phyloP scores from a whole-genome alignment of 371 early-diverging fungal genomes.

The Rhizomucor miehei region DNA sequence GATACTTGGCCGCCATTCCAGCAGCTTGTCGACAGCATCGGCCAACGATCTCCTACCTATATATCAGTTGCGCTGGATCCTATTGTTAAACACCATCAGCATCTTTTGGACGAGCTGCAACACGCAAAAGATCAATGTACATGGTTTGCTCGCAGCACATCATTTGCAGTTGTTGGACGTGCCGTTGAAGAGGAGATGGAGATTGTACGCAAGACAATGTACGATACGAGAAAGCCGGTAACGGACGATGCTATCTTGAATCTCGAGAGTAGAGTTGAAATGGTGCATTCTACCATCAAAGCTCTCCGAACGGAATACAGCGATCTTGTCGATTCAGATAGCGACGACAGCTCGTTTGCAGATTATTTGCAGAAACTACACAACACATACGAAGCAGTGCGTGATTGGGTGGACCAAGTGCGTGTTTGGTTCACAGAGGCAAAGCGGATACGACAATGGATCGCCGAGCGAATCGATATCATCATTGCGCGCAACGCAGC shows the following conservation, averaged over 20 bases:
- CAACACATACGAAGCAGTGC: constrained; percentile 24
- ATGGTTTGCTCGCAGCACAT: constrained; percentile 19
- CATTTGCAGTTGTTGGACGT: constrained; percentile 35
- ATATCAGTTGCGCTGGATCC: neutral
- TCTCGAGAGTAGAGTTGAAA: constrained; percentile 30
- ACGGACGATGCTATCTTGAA: constrained; percentile 32
- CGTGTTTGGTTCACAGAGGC: constrained; percentile 35
- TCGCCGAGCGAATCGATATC: constrained; percentile 34
- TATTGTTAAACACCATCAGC: constrained; percentile 9
- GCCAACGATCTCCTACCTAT: neutral
- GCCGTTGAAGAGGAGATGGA: constrained; percentile 39
- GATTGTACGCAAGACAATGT: constrained; percentile 36
- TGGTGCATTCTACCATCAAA: constrained; percentile 25
- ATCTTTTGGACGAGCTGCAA: neutral
- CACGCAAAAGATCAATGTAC: neutral
- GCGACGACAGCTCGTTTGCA: neutral
- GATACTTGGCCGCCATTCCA: constrained; percentile 12
- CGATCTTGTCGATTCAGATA: constrained; percentile 8
- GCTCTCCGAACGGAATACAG: constrained; percentile 26
- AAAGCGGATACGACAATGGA: constrained; percentile 32
- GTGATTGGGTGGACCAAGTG: constrained; percentile 40
- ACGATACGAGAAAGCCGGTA: constrained; percentile 23
- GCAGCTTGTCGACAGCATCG: neutral
- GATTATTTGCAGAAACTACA: constrained; percentile 15
- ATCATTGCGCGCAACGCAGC: constrained; percentile 28